Evolutionary conservation across 371 early-diverging fungal genomes (phyloP).

Genomic region (Zopfochytrium polystomum): DNA sequence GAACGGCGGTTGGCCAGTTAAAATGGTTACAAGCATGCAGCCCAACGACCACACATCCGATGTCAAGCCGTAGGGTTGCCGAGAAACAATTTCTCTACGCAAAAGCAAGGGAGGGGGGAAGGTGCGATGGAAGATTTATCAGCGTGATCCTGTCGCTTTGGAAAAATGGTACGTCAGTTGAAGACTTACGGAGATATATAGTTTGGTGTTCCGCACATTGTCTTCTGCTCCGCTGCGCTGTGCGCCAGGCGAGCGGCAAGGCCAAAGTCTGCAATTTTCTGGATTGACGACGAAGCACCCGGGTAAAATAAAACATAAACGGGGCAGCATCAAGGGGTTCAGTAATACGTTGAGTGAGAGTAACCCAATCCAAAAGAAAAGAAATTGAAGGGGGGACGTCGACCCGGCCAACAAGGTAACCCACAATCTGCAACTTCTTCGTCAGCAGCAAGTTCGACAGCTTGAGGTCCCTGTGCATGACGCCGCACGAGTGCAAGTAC

Average conservation of each 20-base stretch:
- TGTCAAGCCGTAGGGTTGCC: slow-evolving; percentile 59
- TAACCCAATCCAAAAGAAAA: background rate
- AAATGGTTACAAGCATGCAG: slow-evolving; percentile 55
- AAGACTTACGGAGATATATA: slow-evolving; percentile 72
- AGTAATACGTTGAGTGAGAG: background rate
- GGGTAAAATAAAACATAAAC: no score
- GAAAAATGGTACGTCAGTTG: no score
- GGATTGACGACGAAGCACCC: slow-evolving; percentile 8
- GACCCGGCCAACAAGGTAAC: background rate
- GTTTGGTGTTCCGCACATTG: slow-evolving; percentile 77
- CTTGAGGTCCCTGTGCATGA: slow-evolving; percentile 75
- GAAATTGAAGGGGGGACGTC: background rate
- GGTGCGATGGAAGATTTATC: no score
- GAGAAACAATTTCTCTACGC: slow-evolving; percentile 48
- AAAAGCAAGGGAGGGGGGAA: background rate
- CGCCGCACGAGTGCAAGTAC: slow-evolving; percentile 57
- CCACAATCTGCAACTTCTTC: slow-evolving; percentile 49
- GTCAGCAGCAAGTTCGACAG: slow-evolving; percentile 67
- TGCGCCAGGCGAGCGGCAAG: slow-evolving; percentile 50
- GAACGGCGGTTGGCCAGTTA: slow-evolving; percentile 65
- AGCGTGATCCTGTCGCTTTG: no score
- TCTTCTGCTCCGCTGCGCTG: slow-evolving; percentile 48
- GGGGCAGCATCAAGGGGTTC: no score
- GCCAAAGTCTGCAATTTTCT: slow-evolving; percentile 79
- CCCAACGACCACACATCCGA: slow-evolving; percentile 68